phyloP scores from a whole-genome alignment of 139 green algal species.

The Chlorella sp. region DNA sequence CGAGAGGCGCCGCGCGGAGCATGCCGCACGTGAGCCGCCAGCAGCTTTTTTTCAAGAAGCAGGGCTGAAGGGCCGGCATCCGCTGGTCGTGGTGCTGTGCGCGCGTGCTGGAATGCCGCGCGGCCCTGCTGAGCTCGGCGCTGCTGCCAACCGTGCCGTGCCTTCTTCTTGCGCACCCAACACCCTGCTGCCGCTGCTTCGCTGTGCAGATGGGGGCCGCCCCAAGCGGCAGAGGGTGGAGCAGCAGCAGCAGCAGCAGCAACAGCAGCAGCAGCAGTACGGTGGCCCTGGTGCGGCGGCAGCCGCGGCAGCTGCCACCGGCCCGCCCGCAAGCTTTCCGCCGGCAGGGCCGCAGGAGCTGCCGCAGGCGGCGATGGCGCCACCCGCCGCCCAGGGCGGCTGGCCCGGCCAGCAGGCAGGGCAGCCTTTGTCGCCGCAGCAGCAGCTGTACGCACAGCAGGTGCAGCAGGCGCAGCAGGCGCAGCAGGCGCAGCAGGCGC shows the following conservation, averaged over 20 bases:
- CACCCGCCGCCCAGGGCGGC: no score
- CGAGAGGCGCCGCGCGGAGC: background rate
- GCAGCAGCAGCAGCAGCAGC: background rate
- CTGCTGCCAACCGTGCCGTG: no score
- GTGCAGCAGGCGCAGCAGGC: background rate
- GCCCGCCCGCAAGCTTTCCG: background rate
- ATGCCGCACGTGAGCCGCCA: background rate
- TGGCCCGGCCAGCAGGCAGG: background rate
- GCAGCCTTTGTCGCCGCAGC: no score
- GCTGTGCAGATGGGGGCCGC: background rate
- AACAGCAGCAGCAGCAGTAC: background rate
- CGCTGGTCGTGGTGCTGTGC: no score
- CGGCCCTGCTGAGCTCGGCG: background rate
- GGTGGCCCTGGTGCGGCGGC: no score
- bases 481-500: no score
- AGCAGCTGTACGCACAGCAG: no score
- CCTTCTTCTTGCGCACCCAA: no score
- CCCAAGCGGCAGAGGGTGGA: conserved; percentile 16
- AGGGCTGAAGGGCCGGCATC: no score
- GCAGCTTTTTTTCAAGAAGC: no score
- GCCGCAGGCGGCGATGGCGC: background rate
- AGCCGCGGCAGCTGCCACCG: background rate
- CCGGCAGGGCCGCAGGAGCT: background rate
- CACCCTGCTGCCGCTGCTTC: no score
- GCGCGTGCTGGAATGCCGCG: background rate